Evolutionary conservation across 169 alveolate genomes (phyloP).

Genomic region (Neospora caninum): DNA sequence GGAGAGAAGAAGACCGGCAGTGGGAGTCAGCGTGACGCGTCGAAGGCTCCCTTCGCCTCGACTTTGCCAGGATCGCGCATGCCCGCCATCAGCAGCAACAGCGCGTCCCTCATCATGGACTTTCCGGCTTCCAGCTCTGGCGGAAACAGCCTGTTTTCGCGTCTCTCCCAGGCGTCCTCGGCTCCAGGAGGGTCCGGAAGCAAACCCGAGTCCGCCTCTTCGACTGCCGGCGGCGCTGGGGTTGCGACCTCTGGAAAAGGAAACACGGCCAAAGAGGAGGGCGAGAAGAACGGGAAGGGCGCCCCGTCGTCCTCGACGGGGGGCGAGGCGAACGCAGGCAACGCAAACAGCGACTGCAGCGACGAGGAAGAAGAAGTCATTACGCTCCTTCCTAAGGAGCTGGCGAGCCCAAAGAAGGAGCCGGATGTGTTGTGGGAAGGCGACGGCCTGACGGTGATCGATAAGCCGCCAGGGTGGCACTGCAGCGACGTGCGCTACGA

Average conservation of each 20-base stretch:
- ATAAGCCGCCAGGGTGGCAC: slow-evolving; percentile 43
- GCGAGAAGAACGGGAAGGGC: not conserved
- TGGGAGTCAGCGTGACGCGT: not conserved
- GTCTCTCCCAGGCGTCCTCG: not conserved
- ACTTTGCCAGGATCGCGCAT: not conserved
- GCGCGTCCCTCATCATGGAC: slow-evolving; percentile 15
- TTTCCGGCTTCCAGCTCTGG: not conserved
- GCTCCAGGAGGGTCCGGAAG: not conserved
- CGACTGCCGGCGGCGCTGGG: not conserved
- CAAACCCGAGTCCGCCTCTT: too few species aligned
- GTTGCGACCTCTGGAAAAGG: not conserved
- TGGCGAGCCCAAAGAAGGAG: slow-evolving; percentile 25
- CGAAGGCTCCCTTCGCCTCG: not conserved
- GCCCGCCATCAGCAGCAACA: slow-evolving; percentile 6
- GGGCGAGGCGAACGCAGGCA: not conserved
- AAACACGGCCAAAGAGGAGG: not conserved
- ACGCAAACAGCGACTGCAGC: slow-evolving; percentile 17
- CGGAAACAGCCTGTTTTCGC: not conserved
- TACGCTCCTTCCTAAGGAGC: slow-evolving; percentile 10
- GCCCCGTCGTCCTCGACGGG: not conserved
- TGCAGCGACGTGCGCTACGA: slow-evolving; percentile 46
- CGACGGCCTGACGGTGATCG: slow-evolving; percentile 41
- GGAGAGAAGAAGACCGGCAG: not conserved
- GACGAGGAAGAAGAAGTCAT: slow-evolving; percentile 31
- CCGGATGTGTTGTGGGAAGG: slow-evolving; percentile 38